Percentiles rank a stretch among this genome's conserved stretches.
Evolutionary conservation across 1,284 basidiomycete species (phyloP).

Genomic region (Malassezia arunalokei): DNA sequence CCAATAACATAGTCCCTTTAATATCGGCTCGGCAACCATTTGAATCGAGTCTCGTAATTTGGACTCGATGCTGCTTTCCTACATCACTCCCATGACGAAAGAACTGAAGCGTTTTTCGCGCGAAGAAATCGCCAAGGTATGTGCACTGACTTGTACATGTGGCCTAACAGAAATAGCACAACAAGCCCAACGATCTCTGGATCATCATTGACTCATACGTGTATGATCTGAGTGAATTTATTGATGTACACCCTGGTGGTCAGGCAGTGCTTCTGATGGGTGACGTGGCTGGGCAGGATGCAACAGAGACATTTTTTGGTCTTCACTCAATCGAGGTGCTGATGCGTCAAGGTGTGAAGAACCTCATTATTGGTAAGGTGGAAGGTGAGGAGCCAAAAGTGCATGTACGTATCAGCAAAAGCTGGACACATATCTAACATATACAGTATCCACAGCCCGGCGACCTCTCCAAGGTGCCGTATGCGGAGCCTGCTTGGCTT

Average conservation of each 20-base stretch:
- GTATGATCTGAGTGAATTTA: slow-evolving; percentile 45
- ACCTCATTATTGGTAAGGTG: slow-evolving; percentile 38
- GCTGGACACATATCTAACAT: slow-evolving; percentile 18
- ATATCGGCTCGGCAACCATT: too few relatives aligned
- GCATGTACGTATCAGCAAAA: slow-evolving; percentile 11
- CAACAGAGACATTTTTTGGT: slow-evolving; percentile 44
- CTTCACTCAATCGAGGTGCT: slow-evolving; percentile 44
- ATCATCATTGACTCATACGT: slow-evolving; percentile 41
- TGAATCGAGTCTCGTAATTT: too few relatives aligned
- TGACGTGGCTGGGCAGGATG: slow-evolving; percentile 43
- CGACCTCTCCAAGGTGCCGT: slow-evolving; percentile 42
- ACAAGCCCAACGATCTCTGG: slow-evolving; percentile 30
- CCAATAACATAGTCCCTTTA: too few relatives aligned
- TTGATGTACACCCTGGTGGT: slow-evolving; percentile 43
- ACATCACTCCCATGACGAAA: slow-evolving; percentile 8
- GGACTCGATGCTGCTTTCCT: too few relatives aligned
- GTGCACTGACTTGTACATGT: not conserved
- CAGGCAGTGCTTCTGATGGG: slow-evolving; percentile 39
- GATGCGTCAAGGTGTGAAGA: slow-evolving; percentile 29
- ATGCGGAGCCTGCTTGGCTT: slow-evolving; percentile 42
- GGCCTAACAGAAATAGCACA: slow-evolving; percentile 19
- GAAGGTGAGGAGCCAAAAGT: slow-evolving; percentile 38
- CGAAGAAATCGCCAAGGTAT: slow-evolving; percentile 17
- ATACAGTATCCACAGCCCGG: slow-evolving; percentile 16
- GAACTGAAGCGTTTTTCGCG: slow-evolving; percentile 18